Evolutionary conservation across 2,329 filamentous ascomycete genomes (phyloP).

Genomic region (Colletotrichum theobromicola): DNA sequence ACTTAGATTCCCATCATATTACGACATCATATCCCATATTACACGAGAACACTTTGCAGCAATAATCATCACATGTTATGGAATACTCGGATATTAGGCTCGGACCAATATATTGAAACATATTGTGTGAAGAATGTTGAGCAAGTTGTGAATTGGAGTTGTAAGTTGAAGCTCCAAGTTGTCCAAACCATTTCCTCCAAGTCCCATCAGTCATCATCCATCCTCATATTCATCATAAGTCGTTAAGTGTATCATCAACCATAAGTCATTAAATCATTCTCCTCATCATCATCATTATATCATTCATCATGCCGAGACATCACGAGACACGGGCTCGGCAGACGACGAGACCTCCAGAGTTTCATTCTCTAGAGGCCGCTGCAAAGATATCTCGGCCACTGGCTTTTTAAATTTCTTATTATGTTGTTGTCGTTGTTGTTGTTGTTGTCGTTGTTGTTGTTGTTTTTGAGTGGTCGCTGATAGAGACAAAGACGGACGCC

Average conservation of each 20-base stretch:
- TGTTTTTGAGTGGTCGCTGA: too few species aligned
- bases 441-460: too few species aligned
- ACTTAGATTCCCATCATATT: rapidly evolving
- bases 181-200: not conserved
- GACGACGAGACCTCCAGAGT: not conserved
- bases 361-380: too few species aligned
- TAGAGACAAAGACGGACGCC: too few species aligned
- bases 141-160: not conserved
- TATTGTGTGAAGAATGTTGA: not conserved
- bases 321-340: not conserved
- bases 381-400: not conserved
- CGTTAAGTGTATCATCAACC: too few species aligned
- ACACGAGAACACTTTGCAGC: not conserved
- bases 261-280: too few species aligned
- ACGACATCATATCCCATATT: not conserved
- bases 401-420: too few species aligned
- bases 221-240: not conserved
- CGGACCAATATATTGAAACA: not conserved
- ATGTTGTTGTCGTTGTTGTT: not conserved
- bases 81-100: not conserved
- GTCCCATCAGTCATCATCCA: not conserved
- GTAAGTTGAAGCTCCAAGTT: not conserved
- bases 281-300: too few species aligned
- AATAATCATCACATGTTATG: not conserved
- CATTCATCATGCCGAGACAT: not conserved